Percentiles rank a stretch among this genome's conserved stretches.
Evolutionary conservation across 2,329 filamentous ascomycete species (phyloP).

Genomic region (Hypoxylon sp.): DNA sequence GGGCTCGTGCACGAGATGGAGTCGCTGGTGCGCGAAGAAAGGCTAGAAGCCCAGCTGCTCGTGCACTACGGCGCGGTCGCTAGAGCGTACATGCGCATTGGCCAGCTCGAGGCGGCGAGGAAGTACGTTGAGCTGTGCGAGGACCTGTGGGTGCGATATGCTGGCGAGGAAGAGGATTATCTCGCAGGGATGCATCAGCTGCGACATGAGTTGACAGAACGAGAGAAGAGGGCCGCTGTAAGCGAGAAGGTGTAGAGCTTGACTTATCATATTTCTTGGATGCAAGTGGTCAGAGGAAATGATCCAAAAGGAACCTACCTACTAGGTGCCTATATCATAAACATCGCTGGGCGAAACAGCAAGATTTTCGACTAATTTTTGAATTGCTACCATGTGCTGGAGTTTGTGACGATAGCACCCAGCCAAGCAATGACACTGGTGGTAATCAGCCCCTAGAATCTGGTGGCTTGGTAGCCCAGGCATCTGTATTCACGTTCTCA

Average conservation of each 20-base stretch:
- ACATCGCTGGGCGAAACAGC: too few species aligned
- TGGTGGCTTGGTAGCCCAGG: background rate
- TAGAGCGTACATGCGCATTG: constrained; percentile 36
- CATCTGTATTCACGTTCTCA: background rate
- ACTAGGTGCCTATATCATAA: too few species aligned
- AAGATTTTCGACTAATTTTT: too few species aligned
- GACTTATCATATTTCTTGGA: too few species aligned
- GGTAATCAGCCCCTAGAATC: background rate
- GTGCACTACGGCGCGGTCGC: constrained; percentile 38
- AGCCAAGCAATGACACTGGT: background rate
- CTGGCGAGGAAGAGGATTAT: constrained; percentile 40
- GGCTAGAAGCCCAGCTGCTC: constrained; percentile 35
- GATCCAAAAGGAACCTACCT: too few species aligned
- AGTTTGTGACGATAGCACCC: too few species aligned
- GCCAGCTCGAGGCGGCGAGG: constrained; percentile 24
- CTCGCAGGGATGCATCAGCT: constrained; percentile 37
- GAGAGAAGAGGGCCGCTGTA: constrained; percentile 22
- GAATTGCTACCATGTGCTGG: too few species aligned
- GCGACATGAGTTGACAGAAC: constrained; percentile 31
- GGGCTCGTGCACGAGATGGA: constrained; percentile 27
- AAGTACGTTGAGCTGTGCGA: constrained; percentile 39
- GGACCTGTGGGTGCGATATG: constrained; percentile 37
- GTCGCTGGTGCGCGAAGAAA: constrained; percentile 32
- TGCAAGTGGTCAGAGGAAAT: too few species aligned
- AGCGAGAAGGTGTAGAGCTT: background rate